These are phyloP conservation scores for Melanogaster broomeanus DNA, from an alignment of 768 basidiomycete species.

Conservation along the genomic window DNA sequence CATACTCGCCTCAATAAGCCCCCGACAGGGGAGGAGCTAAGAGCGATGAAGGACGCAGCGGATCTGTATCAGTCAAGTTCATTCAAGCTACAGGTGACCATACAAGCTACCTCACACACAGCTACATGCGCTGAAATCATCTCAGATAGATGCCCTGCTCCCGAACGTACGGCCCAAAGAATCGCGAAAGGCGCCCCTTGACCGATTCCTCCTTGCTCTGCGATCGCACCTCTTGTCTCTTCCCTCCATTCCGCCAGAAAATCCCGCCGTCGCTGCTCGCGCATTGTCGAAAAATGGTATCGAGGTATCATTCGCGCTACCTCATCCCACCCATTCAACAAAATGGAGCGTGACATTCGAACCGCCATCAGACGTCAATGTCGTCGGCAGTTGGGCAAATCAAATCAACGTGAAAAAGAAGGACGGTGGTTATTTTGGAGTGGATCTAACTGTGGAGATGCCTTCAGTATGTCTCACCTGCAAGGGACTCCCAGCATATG, in stretches of 20 bases:
- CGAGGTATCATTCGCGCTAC: constrained; percentile 67
- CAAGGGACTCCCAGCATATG: not conserved
- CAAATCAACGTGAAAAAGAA: constrained; percentile 72
- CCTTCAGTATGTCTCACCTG: constrained; percentile 57
- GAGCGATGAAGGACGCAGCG: constrained; percentile 69
- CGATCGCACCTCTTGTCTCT: constrained; percentile 66
- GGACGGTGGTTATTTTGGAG: constrained; percentile 61
- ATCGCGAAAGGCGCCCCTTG: constrained; percentile 56
- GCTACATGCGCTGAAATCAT: constrained; percentile 10
- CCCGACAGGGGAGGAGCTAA: constrained; percentile 71
- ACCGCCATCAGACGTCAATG: constrained; percentile 69
- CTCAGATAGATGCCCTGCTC: constrained; percentile 76
- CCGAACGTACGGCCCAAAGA: constrained; percentile 70
- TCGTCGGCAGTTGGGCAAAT: constrained; percentile 89
- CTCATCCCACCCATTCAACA: constrained; percentile 71
- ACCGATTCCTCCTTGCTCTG: constrained; percentile 67
- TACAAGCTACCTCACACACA: not conserved
- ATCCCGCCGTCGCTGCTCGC: constrained; percentile 68
- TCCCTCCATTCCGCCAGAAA: constrained; percentile 54
- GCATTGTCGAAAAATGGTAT: constrained; percentile 54
- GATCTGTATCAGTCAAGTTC: constrained; percentile 76
- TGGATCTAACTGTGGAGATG: constrained; percentile 89
- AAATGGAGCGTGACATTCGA: constrained; percentile 91
- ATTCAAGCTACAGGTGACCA: constrained; percentile 79
- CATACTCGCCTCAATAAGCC: constrained; percentile 41